Evolutionary conservation across 2,329 filamentous ascomycete genomes (phyloP).

Genomic region (Diaporthe sp.): DNA sequence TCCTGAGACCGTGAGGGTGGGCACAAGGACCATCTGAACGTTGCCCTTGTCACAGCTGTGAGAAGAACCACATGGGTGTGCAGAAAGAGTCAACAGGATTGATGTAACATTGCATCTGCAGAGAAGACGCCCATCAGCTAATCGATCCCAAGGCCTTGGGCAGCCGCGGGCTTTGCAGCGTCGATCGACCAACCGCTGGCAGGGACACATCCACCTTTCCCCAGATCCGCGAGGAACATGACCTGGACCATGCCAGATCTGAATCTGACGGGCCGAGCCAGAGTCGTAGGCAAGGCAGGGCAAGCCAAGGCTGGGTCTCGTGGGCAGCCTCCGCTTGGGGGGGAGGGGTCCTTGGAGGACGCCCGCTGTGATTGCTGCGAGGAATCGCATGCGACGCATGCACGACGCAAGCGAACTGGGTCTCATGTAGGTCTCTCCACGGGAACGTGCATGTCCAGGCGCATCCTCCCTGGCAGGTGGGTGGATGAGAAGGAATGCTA

Average conservation of each 20-base stretch:
- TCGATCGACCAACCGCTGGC: slow-evolving; percentile 25
- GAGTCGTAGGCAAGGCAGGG: slow-evolving; percentile 18
- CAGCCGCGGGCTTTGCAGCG: slow-evolving; percentile 29
- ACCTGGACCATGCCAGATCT: slow-evolving; percentile 32
- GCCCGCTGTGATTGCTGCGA: slow-evolving; percentile 31
- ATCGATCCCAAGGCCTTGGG: slow-evolving; percentile 36
- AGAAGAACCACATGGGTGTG: neutral
- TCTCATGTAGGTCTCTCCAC: slow-evolving; percentile 31
- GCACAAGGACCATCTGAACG: slow-evolving; percentile 20
- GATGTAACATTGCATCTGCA: slow-evolving; percentile 38
- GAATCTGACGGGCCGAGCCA: slow-evolving; percentile 36
- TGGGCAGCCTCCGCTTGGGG: slow-evolving; percentile 14
- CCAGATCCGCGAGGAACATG: slow-evolving; percentile 10
- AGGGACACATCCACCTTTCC: slow-evolving; percentile 26
- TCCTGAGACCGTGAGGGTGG: slow-evolving; percentile 21
- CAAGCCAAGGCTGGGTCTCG: slow-evolving; percentile 19
- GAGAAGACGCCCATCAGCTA: slow-evolving; percentile 11
- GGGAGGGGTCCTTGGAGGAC: slow-evolving; percentile 14
- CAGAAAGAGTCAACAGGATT: slow-evolving; percentile 3
- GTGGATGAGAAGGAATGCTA: slow-evolving; percentile 38
- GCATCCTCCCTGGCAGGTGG: slow-evolving; percentile 29
- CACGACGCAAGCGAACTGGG: slow-evolving; percentile 37
- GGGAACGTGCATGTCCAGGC: slow-evolving; percentile 39
- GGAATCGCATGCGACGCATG: slow-evolving; percentile 35
- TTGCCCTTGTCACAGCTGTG: slow-evolving; percentile 13